Percentiles rank a stretch among this genome's conserved stretches.
Conservation (phyloP, 495 filamentous ascomycete species). For the Penicillium diatomitis region DNA sequence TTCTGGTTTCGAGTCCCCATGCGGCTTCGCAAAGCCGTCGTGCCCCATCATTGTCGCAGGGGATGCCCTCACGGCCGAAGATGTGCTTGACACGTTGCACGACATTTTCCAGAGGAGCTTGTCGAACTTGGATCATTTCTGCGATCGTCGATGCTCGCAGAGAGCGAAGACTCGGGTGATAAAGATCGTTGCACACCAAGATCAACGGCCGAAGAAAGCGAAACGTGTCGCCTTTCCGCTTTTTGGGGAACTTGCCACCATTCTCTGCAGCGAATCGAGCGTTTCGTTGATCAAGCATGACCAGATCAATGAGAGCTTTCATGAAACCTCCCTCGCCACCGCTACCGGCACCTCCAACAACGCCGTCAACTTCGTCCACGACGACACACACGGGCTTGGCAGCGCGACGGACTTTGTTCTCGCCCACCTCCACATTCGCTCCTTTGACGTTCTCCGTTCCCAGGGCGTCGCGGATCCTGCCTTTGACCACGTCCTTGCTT, state of each 20-base stretch:
- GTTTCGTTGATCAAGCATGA: constrained; percentile 79
- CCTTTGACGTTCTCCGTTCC: constrained; percentile 88
- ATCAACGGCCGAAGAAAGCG: constrained; percentile 79
- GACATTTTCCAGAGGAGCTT: constrained; percentile 81
- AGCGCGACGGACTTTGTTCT: constrained; percentile 58
- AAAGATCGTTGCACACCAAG: constrained; percentile 96
- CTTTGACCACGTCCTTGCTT: constrained; percentile 93
- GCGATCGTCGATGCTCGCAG: constrained; percentile 72
- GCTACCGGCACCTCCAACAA: constrained; percentile 65
- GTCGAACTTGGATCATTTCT: constrained; percentile 87
- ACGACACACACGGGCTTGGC: constrained; percentile 85
- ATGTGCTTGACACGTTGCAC: constrained; percentile 70
- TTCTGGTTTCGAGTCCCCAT: constrained; percentile 71
- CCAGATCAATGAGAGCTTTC: constrained; percentile 85
- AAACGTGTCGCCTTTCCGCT: constrained; percentile 72
- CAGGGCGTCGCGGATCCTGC: constrained; percentile 76
- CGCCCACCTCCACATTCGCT: constrained; percentile 54
- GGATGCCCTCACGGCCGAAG: constrained; percentile 77
- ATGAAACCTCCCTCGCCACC: constrained; percentile 79
- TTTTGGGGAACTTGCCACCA: constrained; percentile 30
- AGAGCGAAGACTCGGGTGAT: constrained; percentile 78
- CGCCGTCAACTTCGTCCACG: constrained; percentile 94
- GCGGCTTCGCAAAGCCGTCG: constrained; percentile 83
- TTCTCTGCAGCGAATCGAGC: constrained; percentile 30
- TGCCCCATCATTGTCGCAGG: constrained; percentile 77